Evolutionary conservation across 768 basidiomycete species (phyloP), one percentile per base, ranked within the genome.

Genomic region (Auricularia cornea): DNA sequence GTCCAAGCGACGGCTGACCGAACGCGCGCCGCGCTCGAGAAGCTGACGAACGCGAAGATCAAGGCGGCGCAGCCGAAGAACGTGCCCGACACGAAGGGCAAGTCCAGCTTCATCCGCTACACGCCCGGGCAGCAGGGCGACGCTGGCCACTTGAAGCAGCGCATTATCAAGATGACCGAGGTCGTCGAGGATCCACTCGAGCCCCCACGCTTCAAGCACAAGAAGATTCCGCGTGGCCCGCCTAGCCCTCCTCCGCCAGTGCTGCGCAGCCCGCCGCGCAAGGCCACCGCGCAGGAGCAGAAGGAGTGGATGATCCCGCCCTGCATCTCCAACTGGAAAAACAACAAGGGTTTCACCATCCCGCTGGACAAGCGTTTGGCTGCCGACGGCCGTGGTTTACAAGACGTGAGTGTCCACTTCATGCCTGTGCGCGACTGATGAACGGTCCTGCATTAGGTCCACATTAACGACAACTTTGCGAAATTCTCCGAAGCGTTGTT

Each of bases 251-350:
- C 97, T 2, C 94, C 95, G 2, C 97, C 97, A 20, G 92, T 98
- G 2, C 78, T 99, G 40, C 86, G 95, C 41, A 94, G 90, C 79
- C 97, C 97, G 12, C 97, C 97, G 5, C 82, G 97, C 62, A 95
- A 97, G 71, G 95, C 94, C 3, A 96, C 96, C 0, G 90, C 92
- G 8, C 91, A 93, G 62, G 97, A 99, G 72, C 96, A 98, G 78
- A 99, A 98, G 77, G 97, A 98, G 71, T 98, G 97, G 97, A 97
- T 98, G 94, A 98, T 99, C 63, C 97, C 97, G 20, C 97, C 97
- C 20, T 98, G 96, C 74, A 98, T 99, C 65, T 96, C 93, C 30
- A 99, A 99, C 77, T 99, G 97, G 97, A 99, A 99, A 80, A 99
- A 99, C 80, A 98, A 98, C 86, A 99, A 98, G 77, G 97, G 97